Conservation (phyloP, 2,329 filamentous ascomycete species). For the Ophiognomonia clavigignenti-juglandacearum region DNA sequence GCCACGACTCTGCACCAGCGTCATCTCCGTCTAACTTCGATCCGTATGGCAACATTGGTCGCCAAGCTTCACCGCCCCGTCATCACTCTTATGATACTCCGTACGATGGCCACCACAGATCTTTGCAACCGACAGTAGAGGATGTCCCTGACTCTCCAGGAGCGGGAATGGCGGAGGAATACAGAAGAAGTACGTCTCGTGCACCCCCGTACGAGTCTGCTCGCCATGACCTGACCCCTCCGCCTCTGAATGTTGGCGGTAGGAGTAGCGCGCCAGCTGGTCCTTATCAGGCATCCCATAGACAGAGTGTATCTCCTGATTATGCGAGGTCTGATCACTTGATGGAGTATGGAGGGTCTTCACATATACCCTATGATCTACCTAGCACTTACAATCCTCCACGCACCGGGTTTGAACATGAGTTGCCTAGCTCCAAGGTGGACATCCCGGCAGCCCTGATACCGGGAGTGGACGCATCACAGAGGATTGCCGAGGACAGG, state of each 20-base stretch:
- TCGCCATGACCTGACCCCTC: slow-evolving; percentile 36
- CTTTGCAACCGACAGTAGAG: slow-evolving; percentile 60
- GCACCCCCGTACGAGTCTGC: slow-evolving; percentile 25
- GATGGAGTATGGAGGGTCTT: slow-evolving; percentile 8
- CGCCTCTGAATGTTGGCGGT: slow-evolving; percentile 39
- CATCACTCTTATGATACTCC: slow-evolving; percentile 47
- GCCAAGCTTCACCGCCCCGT: slow-evolving; percentile 33
- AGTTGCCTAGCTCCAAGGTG: slow-evolving; percentile 29
- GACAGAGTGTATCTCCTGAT: slow-evolving; percentile 25
- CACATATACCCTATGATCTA: slow-evolving; percentile 19
- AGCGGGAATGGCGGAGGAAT: slow-evolving; percentile 19
- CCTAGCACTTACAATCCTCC: slow-evolving; percentile 28
- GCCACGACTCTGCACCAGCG: slow-evolving; percentile 43
- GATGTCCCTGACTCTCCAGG: slow-evolving; percentile 54
- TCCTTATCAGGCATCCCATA: slow-evolving; percentile 20
- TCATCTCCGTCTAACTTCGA: slow-evolving; percentile 25
- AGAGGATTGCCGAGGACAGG: slow-evolving; percentile 51
- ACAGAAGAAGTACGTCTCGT: slow-evolving; percentile 23
- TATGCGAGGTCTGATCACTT: slow-evolving; percentile 20
- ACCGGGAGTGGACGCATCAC: slow-evolving; percentile 51
- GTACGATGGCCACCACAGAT: slow-evolving; percentile 41
- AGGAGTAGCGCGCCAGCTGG: slow-evolving; percentile 28
- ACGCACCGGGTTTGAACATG: slow-evolving; percentile 21
- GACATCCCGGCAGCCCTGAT: slow-evolving; percentile 52
- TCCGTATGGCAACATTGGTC: slow-evolving; percentile 26